Evolutionary conservation across 257 asterid species (phyloP).

Genomic region (Verbascum thapsus): DNA sequence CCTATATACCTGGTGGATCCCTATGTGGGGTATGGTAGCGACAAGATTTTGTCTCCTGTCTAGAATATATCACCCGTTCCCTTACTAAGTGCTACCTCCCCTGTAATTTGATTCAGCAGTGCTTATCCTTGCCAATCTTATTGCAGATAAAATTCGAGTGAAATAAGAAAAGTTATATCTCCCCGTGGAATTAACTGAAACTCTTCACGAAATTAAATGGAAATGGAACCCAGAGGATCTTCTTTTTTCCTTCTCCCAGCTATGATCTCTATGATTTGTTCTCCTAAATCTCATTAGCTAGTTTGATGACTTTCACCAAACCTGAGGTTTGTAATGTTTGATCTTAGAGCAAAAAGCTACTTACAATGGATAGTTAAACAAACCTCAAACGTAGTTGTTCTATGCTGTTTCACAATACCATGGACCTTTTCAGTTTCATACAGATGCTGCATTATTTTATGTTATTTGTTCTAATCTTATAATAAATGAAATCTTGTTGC

Average conservation of each 20-base stretch:
- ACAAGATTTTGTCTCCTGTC: not conserved
- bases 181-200: not conserved
- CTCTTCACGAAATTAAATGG: not conserved
- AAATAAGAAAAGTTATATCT: no score
- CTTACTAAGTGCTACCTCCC: not conserved
- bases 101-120: not conserved
- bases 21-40: not conserved
- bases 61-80: not conserved
- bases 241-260: conserved; percentile 3
- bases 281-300: conserved; percentile 12
- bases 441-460: not conserved
- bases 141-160: not conserved
- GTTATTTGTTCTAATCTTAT: conserved; percentile 21
- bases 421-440: not conserved
- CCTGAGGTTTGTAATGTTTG: not conserved
- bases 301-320: conserved; percentile 11
- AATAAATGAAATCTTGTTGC: not conserved
- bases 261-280: conserved; percentile 17
- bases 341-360: not conserved
- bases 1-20: not conserved
- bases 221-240: conserved; percentile 1
- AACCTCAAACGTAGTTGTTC: conserved; percentile 12
- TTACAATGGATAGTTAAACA: not conserved
- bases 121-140: not conserved
- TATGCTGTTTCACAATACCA: conserved; percentile 18